Evolutionary conservation across 2,329 filamentous ascomycete species (phyloP).

Genomic region (Venturia nashicola): DNA sequence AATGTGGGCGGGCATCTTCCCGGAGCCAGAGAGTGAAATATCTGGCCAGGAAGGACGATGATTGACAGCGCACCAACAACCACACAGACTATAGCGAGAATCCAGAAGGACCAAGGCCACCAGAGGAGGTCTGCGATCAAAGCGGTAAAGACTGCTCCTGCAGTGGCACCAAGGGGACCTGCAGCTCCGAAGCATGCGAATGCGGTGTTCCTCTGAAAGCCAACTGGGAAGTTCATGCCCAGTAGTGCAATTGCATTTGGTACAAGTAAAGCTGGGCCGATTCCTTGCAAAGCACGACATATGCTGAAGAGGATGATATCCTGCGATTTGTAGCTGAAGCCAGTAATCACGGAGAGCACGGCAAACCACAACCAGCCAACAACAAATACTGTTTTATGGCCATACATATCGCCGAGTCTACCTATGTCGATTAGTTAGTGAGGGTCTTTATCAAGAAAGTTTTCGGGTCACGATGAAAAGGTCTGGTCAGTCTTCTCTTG

Average conservation of each 20-base stretch:
- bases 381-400: slow-evolving; percentile 24
- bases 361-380: slow-evolving; percentile 25
- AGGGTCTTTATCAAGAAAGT: not conserved
- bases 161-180: slow-evolving; percentile 2
- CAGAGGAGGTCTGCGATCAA: slow-evolving; percentile 10
- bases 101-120: slow-evolving; percentile 23
- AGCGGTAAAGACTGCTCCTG: slow-evolving; percentile 7
- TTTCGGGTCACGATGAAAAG: not conserved
- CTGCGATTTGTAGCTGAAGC: slow-evolving; percentile 21
- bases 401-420: slow-evolving; percentile 25
- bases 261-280: slow-evolving; percentile 15
- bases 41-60: slow-evolving; percentile 15
- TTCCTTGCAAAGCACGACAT: slow-evolving; percentile 40
- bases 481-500: too few relatives aligned
- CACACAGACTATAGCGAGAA: slow-evolving; percentile 17
- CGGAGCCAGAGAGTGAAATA: not conserved
- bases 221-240: slow-evolving; percentile 7
- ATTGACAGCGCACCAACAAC: slow-evolving; percentile 14
- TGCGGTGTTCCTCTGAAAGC: slow-evolving; percentile 4
- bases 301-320: slow-evolving; percentile 39
- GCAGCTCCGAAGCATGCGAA: slow-evolving; percentile 7
- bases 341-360: slow-evolving; percentile 25
- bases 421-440: slow-evolving; percentile 12
- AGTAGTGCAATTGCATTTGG: slow-evolving; percentile 10
- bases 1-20: slow-evolving; percentile 13